Evolutionary conservation across 139 green algal species (phyloP), one percentile per base, ranked within the genome.

Genomic region (Chlorella ohadii): DNA sequence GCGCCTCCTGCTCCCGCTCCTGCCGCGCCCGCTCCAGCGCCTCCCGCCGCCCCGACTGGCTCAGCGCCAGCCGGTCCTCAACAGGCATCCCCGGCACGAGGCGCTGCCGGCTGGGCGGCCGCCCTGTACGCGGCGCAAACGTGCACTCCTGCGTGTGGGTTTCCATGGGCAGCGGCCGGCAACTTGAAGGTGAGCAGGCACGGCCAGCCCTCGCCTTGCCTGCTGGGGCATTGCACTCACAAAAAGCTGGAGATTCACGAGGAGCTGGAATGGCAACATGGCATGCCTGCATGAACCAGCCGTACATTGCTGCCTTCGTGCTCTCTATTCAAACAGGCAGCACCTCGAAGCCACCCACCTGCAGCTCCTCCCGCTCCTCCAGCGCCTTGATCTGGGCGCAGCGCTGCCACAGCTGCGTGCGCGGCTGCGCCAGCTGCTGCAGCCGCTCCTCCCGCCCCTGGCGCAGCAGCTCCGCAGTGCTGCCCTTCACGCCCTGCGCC

Each of bases 81-180:
- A 85, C 81, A 11, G 87, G 78, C 44, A 88, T 9, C 25, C 83
- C 68, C 12, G 83, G 44, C 4, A 33, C 55, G 34, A 47, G 33
- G 15, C 47, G 86, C 13, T 63, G 55, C n/a, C 59, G 51, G 13
- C 16, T 72, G 19, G 87, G 86, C 28, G 78, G 56, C 5, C 87
- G 83, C 12, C 87, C 87, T 3, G 83, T 88, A 25, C 55, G 55
- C 25, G 87, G 87, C 63, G 74, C 67, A 83, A 90, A 90, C 2
- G 83, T 88, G 72, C 83, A 88, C 56, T 85, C 80, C 80, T 85
- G 79, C 4, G n/a, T n/a, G n/a, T n/a, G 23, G 61, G 59, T 16
- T 11, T 6, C 44, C 6, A 11, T 11, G 11, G 44, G 7, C 44
- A 4, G 27, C 39, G 17, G 41, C 72, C 6, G 28, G 38, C 9